A percentile compares a stretch with the other conserved stretches of the same genome.
Evolutionary conservation across 805 yeast species (phyloP).

Genomic region (Sugiyamaella floridensis): DNA sequence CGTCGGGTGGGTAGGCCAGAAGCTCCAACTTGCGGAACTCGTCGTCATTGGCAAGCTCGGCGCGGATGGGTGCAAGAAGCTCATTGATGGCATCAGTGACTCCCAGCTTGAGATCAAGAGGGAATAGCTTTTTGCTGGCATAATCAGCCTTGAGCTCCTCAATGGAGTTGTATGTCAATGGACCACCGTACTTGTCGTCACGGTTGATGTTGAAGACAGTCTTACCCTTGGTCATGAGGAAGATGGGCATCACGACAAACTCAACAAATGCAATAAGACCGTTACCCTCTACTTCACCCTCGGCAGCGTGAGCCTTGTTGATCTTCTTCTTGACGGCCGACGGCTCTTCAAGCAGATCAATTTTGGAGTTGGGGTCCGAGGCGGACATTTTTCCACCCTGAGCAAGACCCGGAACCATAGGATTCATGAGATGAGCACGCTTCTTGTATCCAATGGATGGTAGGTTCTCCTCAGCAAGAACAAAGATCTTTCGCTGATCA

Average conservation of each 20-base stretch:
- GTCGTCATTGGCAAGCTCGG: conserved; percentile 49
- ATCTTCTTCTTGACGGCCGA: conserved; percentile 84
- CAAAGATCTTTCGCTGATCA: conserved; percentile 96
- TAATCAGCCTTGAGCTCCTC: conserved; percentile 67
- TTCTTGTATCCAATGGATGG: conserved; percentile 85
- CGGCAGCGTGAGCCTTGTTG: conserved; percentile 88
- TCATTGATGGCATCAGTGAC: conserved; percentile 78
- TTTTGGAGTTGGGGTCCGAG: conserved; percentile 96
- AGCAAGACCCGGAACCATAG: conserved; percentile 95
- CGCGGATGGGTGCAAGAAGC: conserved; percentile 78
- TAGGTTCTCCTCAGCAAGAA: conserved; percentile 90
- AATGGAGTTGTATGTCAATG: conserved; percentile 62
- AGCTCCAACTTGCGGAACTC: conserved; percentile 71
- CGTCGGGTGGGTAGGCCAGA: conserved; percentile 78
- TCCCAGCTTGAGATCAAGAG: conserved; percentile 91
- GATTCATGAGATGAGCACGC: conserved; percentile 97
- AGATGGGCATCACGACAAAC: conserved; percentile 78
- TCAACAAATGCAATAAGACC: conserved; percentile 84
- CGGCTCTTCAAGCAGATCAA: conserved; percentile 87
- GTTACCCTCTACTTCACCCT: conserved; percentile 86
- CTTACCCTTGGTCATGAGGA: conserved; percentile 47
- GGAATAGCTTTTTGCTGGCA: conserved; percentile 67
- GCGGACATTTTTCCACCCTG: conserved; percentile 99
- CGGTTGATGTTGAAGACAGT: conserved; percentile 73
- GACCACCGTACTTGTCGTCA: conserved; percentile 97